Evolutionary conservation across 495 filamentous ascomycete genomes (phyloP), one percentile per base, ranked within the genome.

Genomic region (Aspergillus biplanus): DNA sequence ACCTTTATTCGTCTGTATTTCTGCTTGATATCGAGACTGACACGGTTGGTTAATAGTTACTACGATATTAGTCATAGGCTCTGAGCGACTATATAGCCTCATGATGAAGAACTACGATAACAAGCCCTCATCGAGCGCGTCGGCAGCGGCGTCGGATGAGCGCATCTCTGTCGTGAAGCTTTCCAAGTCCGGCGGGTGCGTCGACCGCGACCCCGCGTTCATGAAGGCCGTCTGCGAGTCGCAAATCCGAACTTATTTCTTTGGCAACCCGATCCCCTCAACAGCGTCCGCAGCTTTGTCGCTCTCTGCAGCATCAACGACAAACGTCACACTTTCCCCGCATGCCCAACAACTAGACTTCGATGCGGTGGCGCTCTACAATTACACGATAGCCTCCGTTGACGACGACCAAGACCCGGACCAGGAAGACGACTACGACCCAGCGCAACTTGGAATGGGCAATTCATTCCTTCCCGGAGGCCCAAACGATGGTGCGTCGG

Each of bases 231-330:
- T 85, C 4, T 82, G 87, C 32, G 90, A 94, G 62, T 86, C 87
- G 0, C 86, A 89, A 34, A 92, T 97, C 16, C 88, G 88, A 58
- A 87, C 93, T 60, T 99, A 98, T 74, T 99, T 98, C 80, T 98
- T 97, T 73, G 95, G 95, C 4, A 88, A 89, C 62, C 64, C 82
- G 0, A 76, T 76, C 31, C 69, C 76, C 0, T 69, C 76, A 0
- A 73, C 75, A 18, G 71, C 67, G 21, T 73, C 75, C 1, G 62
- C 72, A 4, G 72, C 75, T 0, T 64, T 75, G 33, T 73, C 73
- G 6, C 65, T 76, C 34, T 72, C 71, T 13, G 69, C 72, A 5
- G 72, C 76, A 0, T 72, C 76, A 9, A 70, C 74, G 48, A 70
- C 75, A 4, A 89, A 87, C 65, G 82, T 86, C 56, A 91, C 92